phyloP scores from a whole-genome alignment of 129 eudicot genomes.

The Glebionis coronaria region DNA sequence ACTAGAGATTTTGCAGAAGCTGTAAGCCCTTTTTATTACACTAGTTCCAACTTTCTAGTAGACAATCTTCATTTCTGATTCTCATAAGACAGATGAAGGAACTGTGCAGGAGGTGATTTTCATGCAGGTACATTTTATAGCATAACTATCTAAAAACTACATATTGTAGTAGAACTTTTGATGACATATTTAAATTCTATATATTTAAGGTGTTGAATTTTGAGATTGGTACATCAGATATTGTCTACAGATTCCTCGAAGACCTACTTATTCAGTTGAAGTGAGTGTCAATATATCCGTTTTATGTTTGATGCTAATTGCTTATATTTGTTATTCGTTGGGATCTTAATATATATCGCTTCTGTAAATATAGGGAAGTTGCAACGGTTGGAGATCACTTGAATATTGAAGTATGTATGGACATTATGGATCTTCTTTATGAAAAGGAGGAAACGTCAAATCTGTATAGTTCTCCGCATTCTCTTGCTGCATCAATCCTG shows the following conservation, averaged over 20 bases:
- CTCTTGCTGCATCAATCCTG: slow-evolving; percentile 71
- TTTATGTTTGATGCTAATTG: background rate
- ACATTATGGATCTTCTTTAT: slow-evolving; percentile 84
- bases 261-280: slow-evolving; percentile 52
- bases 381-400: slow-evolving; percentile 61
- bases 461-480: slow-evolving; percentile 45
- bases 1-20: slow-evolving; percentile 67
- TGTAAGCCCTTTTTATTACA: slow-evolving; percentile 38
- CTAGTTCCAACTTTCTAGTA: background rate
- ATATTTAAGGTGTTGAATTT: slow-evolving; percentile 57
- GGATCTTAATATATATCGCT: background rate
- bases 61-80: slow-evolving; percentile 1
- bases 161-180: background rate
- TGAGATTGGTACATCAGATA: slow-evolving; percentile 66
- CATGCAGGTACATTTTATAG: slow-evolving; percentile 49
- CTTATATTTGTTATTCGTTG: background rate
- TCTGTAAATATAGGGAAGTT: slow-evolving; percentile 45
- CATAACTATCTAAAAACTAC: background rate
- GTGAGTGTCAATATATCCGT: slow-evolving; percentile 35
- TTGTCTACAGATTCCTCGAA: slow-evolving; percentile 53
- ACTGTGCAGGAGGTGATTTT: slow-evolving; percentile 65
- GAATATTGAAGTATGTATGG: slow-evolving; percentile 65
- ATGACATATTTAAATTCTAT: slow-evolving; percentile 8
- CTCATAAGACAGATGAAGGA: slow-evolving; percentile 28
- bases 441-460: slow-evolving; percentile 59